Evolutionary conservation across 306 rosid genomes (phyloP).

Genomic region (Gillenia trifoliata): DNA sequence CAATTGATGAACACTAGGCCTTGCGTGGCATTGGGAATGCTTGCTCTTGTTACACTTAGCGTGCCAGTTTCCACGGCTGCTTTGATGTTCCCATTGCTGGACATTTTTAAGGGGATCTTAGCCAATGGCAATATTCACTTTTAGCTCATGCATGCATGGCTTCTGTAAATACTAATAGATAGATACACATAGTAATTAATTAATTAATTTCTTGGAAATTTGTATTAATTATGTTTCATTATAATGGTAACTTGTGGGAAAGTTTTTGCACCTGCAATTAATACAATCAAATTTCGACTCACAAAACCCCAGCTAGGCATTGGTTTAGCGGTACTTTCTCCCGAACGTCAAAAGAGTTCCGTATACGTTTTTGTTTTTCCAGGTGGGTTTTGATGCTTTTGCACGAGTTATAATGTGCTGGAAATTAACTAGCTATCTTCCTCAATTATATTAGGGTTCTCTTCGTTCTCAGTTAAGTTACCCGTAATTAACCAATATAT

Average conservation of each 20-base stretch:
- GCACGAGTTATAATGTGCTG: too few species aligned
- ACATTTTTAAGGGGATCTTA: neutral
- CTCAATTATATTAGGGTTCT: too few species aligned
- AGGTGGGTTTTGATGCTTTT: too few species aligned
- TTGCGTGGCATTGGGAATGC: constrained; percentile 20
- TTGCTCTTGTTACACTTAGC: constrained; percentile 23
- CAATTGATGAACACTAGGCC: constrained; percentile 35
- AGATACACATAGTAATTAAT: neutral
- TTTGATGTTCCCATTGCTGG: constrained; percentile 14
- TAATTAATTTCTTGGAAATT: neutral
- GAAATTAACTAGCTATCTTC: too few species aligned
- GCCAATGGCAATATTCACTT: neutral
- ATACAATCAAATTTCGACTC: too few species aligned
- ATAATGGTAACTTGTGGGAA: too few species aligned
- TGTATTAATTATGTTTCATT: too few species aligned
- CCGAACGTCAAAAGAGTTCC: too few species aligned
- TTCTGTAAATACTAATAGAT: neutral
- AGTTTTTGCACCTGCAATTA: too few species aligned
- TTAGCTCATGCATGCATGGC: neutral
- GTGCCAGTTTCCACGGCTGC: constrained; percentile 14
- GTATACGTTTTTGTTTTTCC: too few species aligned
- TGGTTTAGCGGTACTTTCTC: too few species aligned
- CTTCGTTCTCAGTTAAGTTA: neutral
- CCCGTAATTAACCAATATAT: neutral
- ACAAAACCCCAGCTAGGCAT: too few species aligned